A percentile compares a stretch with the other conserved stretches of the same genome.
Evolutionary conservation across 495 filamentous ascomycete genomes (phyloP).

Genomic region (Tetracladium marchalianum): DNA sequence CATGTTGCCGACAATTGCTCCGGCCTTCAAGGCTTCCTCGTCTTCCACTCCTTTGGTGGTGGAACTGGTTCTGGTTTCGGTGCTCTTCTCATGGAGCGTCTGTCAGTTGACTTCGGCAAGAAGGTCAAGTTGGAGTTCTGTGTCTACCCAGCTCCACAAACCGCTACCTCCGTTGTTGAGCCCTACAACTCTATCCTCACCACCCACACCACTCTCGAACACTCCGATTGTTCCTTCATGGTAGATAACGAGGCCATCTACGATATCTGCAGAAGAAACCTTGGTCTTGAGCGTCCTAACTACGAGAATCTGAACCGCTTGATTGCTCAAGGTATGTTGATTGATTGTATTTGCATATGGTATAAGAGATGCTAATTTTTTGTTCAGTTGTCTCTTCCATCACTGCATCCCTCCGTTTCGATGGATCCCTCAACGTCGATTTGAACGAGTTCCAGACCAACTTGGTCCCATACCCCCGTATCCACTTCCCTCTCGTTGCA

Average conservation of each 20-base stretch:
- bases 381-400: slow-evolving; percentile 85
- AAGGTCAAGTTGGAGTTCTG: slow-evolving; percentile 99
- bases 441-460: slow-evolving; percentile 99
- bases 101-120: slow-evolving; percentile 97
- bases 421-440: slow-evolving; percentile 98
- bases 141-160: slow-evolving; percentile 95
- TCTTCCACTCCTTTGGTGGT: slow-evolving; percentile 99
- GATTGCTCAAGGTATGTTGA: slow-evolving; percentile 73
- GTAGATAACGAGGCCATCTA: slow-evolving; percentile 99
- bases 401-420: slow-evolving; percentile 96
- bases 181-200: slow-evolving; percentile 99
- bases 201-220: slow-evolving; percentile 97
- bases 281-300: slow-evolving; percentile 92
- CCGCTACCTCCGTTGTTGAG: slow-evolving; percentile 94
- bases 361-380: slow-evolving; percentile 2
- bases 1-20: slow-evolving; percentile 94
- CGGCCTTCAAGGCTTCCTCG: slow-evolving; percentile 95
- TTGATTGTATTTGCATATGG: slow-evolving; percentile 8
- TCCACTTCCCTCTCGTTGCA: slow-evolving; percentile 96
- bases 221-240: slow-evolving; percentile 99
- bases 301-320: slow-evolving; percentile 98
- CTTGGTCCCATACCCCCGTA: slow-evolving; percentile 95
- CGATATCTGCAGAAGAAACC: slow-evolving; percentile 95
- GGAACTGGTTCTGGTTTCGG: slow-evolving; percentile 98
- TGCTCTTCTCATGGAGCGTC: slow-evolving; percentile 93